Base-by-base conservation (phyloP, 1,139 yeast species). In the Diutina catenulata region DNA sequence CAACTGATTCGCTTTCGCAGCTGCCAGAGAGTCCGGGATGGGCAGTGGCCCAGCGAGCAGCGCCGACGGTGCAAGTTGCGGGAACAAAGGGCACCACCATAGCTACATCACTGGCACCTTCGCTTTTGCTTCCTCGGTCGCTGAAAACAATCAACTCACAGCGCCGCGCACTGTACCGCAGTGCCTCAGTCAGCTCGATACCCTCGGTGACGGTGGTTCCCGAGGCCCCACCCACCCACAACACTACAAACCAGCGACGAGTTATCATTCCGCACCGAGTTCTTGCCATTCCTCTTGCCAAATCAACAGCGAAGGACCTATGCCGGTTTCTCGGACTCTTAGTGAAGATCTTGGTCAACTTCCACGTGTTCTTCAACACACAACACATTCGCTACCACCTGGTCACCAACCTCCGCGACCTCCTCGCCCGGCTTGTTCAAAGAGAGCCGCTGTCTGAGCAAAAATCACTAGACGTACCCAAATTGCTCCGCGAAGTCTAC, bases 201-300 rank as follows among this genome's bases (percentile, higher is more conserved):
- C 38, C 40, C 15, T 27, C 41, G 9, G 22, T 27, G 23, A 28
- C 22, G 40, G 26, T 28, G 21, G 40, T 36, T 41, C 18, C 33
- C 43, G 32, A 49, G 38, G 7, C 22, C n/a, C 38, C 40, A 38
- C 15, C 38, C 11, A 25, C 39, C 2, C 38, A 39, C 19, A 53
- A 38, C 7, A 23, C 29, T 6, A 36, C 37, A 9, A 39, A 38
- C n/a, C 46, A 59, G 41, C 59, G 54, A 41, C 46, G 60, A 38
- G 58, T 65, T 3, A 57, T 67, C 6, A 59, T 67, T 2, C 72
- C 74, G 0, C 72, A 68, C 43, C 60, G 61, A 40, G 62, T 68
- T 5, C 52, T 68, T 23, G 57, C 56, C 41, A 64, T 64, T 40
- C 72, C 72, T 5, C 60, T 68, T 40, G 56, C 60, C 26, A 62